These are phyloP conservation scores for Debaryomyces castellii DNA, from an alignment of 805 yeast species.

Conservation along the genomic window DNA sequence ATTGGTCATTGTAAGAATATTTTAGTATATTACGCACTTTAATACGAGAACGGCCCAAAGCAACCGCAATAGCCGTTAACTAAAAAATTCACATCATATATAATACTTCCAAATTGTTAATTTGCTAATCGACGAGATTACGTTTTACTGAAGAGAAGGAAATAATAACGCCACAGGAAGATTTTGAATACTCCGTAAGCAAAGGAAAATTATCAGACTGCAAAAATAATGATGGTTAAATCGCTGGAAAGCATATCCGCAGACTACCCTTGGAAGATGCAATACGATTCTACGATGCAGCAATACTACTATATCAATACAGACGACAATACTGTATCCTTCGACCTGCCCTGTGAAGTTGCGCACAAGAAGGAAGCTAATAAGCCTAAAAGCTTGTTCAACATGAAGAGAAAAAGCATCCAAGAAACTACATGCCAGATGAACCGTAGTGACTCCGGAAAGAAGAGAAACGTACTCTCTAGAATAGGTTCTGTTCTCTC, in stretches of 20 bases:
- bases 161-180: too few species aligned
- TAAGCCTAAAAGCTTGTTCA: not conserved
- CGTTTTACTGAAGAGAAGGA: too few species aligned
- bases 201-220: too few species aligned
- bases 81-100: not conserved
- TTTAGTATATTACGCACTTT: too few species aligned
- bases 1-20: not conserved
- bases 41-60: not conserved
- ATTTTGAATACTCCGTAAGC: too few species aligned
- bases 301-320: constrained; percentile 42
- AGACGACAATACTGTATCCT: constrained; percentile 32
- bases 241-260: not conserved
- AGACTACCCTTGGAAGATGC: constrained; percentile 20
- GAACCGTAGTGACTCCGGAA: constrained; percentile 1
- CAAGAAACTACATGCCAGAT: not conserved
- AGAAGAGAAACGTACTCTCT: constrained; percentile 4
- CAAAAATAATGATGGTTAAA: not conserved
- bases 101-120: not conserved
- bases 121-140: too few species aligned
- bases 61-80: not conserved
- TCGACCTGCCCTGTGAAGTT: constrained; percentile 50
- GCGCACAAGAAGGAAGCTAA: not conserved
- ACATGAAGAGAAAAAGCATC: constrained; percentile 1
- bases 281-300: constrained; percentile 34
- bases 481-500: constrained; percentile 13